These are phyloP conservation scores for Aspergillus carbonarius DNA, from an alignment of 2,329 filamentous ascomycete species.

Conservation along the genomic window DNA sequence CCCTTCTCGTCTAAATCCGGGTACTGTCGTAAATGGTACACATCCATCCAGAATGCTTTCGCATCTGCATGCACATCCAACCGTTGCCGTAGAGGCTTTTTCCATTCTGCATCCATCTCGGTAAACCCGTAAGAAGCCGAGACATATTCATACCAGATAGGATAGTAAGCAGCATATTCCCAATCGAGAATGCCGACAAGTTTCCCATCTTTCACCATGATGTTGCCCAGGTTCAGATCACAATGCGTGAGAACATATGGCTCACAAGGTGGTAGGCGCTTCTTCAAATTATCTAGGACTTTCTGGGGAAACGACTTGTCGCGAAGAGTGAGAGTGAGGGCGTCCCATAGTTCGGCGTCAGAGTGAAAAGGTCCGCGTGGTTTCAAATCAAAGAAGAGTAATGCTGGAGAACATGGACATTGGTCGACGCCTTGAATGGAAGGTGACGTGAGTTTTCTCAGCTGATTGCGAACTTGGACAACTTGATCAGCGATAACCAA, in stretches of 20 bases:
- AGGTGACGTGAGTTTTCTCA: slow-evolving; percentile 13
- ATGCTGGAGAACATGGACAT: slow-evolving; percentile 15
- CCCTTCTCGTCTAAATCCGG: slow-evolving; percentile 21
- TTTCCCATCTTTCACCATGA: slow-evolving; percentile 25
- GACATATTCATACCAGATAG: slow-evolving; percentile 37
- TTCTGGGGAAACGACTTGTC: slow-evolving; percentile 11
- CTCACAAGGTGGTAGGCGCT: slow-evolving; percentile 19
- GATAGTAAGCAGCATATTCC: slow-evolving; percentile 33
- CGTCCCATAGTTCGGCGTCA: slow-evolving; percentile 18
- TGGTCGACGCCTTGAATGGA: slow-evolving; percentile 17
- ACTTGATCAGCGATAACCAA: slow-evolving; percentile 19
- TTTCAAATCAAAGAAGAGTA: slow-evolving; percentile 15
- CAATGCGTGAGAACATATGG: slow-evolving; percentile 29
- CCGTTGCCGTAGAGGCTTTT: slow-evolving; percentile 20
- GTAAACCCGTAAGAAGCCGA: slow-evolving; percentile 23
- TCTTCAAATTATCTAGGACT: slow-evolving; percentile 20
- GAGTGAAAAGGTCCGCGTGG: slow-evolving; percentile 19
- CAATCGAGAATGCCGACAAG: slow-evolving; percentile 31
- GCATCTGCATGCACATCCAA: slow-evolving; percentile 21
- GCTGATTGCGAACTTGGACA: slow-evolving; percentile 12
- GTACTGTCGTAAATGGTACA: slow-evolving; percentile 20
- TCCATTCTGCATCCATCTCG: slow-evolving; percentile 25
- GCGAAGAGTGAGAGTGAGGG: slow-evolving; percentile 10
- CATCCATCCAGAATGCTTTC: slow-evolving; percentile 21
- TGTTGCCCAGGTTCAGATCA: slow-evolving; percentile 28